phyloP scores from a whole-genome alignment of 2,329 filamentous ascomycete genomes.

The Arthrobotrys musiformis region DNA sequence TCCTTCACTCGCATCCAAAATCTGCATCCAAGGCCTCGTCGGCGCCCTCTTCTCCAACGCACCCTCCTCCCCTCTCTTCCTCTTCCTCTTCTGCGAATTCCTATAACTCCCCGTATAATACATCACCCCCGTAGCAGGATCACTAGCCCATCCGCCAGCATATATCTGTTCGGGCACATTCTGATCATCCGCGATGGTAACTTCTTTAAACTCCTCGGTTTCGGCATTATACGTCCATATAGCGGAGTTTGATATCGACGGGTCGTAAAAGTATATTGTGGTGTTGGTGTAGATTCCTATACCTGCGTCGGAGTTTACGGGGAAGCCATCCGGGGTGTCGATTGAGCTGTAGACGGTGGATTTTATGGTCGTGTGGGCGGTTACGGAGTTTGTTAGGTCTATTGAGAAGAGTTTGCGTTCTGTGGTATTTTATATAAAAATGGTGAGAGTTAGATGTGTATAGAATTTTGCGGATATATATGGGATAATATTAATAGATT shows the following conservation, averaged over 20 bases:
- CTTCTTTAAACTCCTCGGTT: slow-evolving; percentile 19
- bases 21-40: slow-evolving; percentile 46
- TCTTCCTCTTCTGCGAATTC: slow-evolving; percentile 43
- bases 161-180: slow-evolving; percentile 36
- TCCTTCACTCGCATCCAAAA: slow-evolving; percentile 42
- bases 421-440: neutral
- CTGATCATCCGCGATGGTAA: slow-evolving; percentile 17
- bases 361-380: slow-evolving; percentile 28
- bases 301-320: slow-evolving; percentile 31
- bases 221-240: slow-evolving; percentile 46
- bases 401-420: slow-evolving; percentile 48
- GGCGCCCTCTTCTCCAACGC: slow-evolving; percentile 40
- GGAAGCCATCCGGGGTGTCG: slow-evolving; percentile 21
- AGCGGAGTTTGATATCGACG: slow-evolving; percentile 4
- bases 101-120: slow-evolving; percentile 50
- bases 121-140: slow-evolving; percentile 50
- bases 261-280: slow-evolving; percentile 48
- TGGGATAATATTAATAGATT: neutral
- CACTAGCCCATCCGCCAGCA: slow-evolving; percentile 36
- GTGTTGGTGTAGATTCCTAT: slow-evolving; percentile 49
- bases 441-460: neutral
- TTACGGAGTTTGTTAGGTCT: slow-evolving; percentile 9
- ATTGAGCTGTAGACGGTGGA: slow-evolving; percentile 16
- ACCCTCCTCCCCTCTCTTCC: slow-evolving; percentile 5
- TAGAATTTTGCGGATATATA: neutral